Percentiles rank a stretch among this genome's conserved stretches.
These are phyloP conservation scores for Sporobolus alterniflorus DNA, from an alignment of 202 grass and related monocot species.

Conservation along the genomic window DNA sequence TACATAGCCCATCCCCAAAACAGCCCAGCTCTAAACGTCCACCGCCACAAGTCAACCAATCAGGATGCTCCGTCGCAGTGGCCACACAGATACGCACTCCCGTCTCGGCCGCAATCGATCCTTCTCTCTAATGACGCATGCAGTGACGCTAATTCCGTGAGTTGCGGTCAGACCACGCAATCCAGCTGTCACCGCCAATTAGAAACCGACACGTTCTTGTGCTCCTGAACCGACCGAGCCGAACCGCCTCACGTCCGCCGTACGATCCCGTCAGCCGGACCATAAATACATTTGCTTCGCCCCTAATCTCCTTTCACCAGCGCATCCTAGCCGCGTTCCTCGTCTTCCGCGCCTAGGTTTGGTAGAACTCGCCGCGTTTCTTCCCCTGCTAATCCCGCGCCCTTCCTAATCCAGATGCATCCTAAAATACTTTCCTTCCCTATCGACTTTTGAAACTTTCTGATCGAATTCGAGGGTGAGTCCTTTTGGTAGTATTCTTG, in stretches of 20 bases:
- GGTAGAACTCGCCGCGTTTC: not conserved
- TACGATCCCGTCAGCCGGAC: not conserved
- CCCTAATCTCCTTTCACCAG: too few relatives aligned
- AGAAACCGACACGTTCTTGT: not conserved
- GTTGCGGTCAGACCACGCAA: conserved; percentile 22
- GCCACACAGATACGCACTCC: accelerated
- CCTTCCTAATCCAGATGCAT: not conserved
- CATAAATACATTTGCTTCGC: conserved; percentile 44
- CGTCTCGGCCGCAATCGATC: conserved; percentile 18
- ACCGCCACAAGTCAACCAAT: not conserved
- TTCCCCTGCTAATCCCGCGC: not conserved
- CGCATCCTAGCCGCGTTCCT: not conserved
- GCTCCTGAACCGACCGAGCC: not conserved
- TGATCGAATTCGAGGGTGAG: not conserved
- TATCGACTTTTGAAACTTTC: not conserved
- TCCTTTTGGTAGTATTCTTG: not conserved
- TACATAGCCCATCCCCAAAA: not conserved
- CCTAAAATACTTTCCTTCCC: not conserved
- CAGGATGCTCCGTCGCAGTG: not conserved
- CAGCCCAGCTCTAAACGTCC: not conserved
- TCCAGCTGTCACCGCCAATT: conserved; percentile 38
- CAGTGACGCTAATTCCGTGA: conserved; percentile 53
- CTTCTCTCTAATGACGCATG: conserved; percentile 13
- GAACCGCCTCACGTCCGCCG: not conserved
- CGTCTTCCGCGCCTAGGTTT: not conserved